A percentile compares a stretch with the other conserved stretches of the same genome.
Conservation (phyloP, 2,329 filamentous ascomycete genomes). For the Albifimbria verrucaria region DNA sequence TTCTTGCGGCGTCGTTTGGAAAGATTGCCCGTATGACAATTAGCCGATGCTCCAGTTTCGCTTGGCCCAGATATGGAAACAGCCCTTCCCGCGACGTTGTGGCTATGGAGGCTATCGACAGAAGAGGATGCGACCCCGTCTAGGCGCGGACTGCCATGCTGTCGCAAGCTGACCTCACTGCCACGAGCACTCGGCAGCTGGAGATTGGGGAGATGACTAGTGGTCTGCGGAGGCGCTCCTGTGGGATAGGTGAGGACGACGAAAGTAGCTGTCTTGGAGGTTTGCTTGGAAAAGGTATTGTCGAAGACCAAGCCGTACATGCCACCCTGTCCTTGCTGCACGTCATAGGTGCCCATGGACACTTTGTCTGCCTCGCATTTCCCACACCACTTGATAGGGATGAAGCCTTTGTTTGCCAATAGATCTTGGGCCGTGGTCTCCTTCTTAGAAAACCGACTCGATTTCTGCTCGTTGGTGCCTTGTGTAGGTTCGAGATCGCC, state of each 20-base stretch:
- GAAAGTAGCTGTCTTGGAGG: constrained; percentile 91
- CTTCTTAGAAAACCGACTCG: constrained; percentile 49
- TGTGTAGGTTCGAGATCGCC: constrained; percentile 39
- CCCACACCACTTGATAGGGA: constrained; percentile 78
- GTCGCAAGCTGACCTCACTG: constrained; percentile 52
- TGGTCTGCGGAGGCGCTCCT: constrained; percentile 70
- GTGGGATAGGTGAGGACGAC: constrained; percentile 93
- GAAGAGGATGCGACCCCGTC: constrained; percentile 49
- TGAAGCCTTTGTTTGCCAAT: constrained; percentile 63
- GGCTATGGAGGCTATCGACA: constrained; percentile 59
- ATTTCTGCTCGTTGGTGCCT: constrained; percentile 40
- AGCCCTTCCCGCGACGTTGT: constrained; percentile 38
- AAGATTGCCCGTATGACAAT: constrained; percentile 79
- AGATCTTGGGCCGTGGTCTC: constrained; percentile 62
- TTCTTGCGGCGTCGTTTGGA: constrained; percentile 90
- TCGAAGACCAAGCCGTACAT: constrained; percentile 98
- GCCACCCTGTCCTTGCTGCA: constrained; percentile 69
- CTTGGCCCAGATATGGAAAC: constrained; percentile 52
- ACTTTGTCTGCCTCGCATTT: constrained; percentile 97
- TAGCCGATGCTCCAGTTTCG: constrained; percentile 40
- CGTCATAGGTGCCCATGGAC: constrained; percentile 83
- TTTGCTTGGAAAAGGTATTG: constrained; percentile 96
- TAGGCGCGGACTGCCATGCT: constrained; percentile 41
- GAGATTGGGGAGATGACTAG: constrained; percentile 64
- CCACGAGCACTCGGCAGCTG: constrained; percentile 34